These are phyloP conservation scores for Xylariaceae sp. DNA, from an alignment of 2,329 filamentous ascomycete genomes.

Conservation along the genomic window DNA sequence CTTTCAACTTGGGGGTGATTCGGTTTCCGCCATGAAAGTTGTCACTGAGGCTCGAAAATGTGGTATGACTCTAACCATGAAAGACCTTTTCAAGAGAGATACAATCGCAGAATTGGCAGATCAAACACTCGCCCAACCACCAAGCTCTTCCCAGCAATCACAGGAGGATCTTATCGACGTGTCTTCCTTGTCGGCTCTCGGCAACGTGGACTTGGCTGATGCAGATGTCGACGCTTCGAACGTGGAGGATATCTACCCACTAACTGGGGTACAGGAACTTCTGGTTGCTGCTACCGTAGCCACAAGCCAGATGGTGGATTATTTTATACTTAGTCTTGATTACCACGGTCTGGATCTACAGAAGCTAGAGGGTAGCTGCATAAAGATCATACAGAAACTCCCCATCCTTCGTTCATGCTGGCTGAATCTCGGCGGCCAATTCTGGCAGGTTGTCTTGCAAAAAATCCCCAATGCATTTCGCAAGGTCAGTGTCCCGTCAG, in stretches of 20 bases:
- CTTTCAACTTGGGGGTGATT: conserved; percentile 13
- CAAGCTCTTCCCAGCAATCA: too few species aligned
- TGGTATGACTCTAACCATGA: conserved; percentile 4
- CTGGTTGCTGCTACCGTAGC: background rate
- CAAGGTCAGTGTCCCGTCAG: background rate
- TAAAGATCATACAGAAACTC: background rate
- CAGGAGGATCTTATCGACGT: too few species aligned
- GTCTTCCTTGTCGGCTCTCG: background rate
- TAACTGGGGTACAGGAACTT: conserved; percentile 6
- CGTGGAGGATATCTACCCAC: conserved; percentile 5
- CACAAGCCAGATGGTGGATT: background rate
- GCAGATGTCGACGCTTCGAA: background rate
- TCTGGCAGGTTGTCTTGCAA: conserved; percentile 3
- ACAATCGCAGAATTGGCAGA: conserved; percentile 2
- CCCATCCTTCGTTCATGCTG: conserved; percentile 5
- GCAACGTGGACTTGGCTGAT: background rate
- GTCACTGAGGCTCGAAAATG: conserved; percentile 2
- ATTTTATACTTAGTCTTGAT: conserved; percentile 4
- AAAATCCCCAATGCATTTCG: background rate
- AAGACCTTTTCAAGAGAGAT: conserved; percentile 6
- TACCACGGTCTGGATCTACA: background rate
- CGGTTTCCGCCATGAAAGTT: conserved; percentile 14
- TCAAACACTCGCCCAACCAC: background rate
- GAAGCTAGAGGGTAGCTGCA: conserved; percentile 3
- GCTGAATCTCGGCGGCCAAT: background rate